Evolutionary conservation across 345 rosid species (phyloP), one percentile per base, ranked within the genome.

Genomic region (Rhizophora mangle): DNA sequence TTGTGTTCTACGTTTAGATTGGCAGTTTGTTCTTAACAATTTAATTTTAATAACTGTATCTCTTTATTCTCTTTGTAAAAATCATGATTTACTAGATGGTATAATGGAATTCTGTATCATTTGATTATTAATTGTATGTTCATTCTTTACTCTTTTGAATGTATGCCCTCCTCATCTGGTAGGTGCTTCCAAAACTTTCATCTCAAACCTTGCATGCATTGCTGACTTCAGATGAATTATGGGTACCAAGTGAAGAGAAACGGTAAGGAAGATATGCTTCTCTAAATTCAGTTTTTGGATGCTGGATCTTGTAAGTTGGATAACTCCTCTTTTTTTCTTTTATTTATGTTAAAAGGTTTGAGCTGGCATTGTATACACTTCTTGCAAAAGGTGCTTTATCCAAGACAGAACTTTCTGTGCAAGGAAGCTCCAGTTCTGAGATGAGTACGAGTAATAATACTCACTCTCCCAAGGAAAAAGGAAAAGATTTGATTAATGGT

Each of bases 171-270:
- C 51, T 68, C 47, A 65, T 69, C 18, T 79, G 68, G 32, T 81
- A 93, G 98, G 90, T 94, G 78, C 95, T 94, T 69, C 91, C 98
- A 55, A 94, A 88, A 75, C 87, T 91, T 79, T 91, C 98, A 39
- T 83, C 95, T 64, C 96, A 89, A 79, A 91, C 97, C 72, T 74
- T 91, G 81, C 96, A 83, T 82, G 93, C 97, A 27, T 82, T 94
- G 85, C 83, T 91, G 79, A 94, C 98, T 36, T 91, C 98, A 54
- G 96, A 94, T 83, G 96, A 89, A 77, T 72, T 94, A 51, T 94
- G 97, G 97, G 89, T 94, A 62, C 87, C 89, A 43, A 89, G 86
- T 64, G 98, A 94, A 86, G 98, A 89, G 82, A 87, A 87, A 82
- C 83, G 97, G 98, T 94, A 85, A 65, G 87, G 53, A 59, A 55